These are phyloP conservation scores for Aciculosporium take DNA, from an alignment of 2,329 filamentous ascomycete genomes.

Conservation along the genomic window DNA sequence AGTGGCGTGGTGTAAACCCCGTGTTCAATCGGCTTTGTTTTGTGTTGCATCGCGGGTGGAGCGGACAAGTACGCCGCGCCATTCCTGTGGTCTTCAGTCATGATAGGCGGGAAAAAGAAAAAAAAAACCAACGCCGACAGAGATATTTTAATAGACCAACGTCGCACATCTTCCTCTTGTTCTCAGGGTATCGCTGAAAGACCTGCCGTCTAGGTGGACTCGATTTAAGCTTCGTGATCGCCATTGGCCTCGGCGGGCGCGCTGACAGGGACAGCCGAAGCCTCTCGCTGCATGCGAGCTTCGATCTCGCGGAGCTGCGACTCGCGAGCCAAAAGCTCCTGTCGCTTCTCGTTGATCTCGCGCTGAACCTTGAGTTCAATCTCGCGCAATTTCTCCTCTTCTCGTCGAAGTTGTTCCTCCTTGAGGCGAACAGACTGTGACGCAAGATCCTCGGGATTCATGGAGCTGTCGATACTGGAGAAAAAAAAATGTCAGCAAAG, in stretches of 20 bases:
- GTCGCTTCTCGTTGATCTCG: conserved; percentile 99
- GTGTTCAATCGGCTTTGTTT: conserved; percentile 14
- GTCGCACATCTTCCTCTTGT: conserved; percentile 19
- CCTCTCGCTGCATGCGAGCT: conserved; percentile 88
- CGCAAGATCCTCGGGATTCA: conserved; percentile 95
- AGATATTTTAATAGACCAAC: conserved; percentile 28
- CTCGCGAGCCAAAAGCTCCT: conserved; percentile 92
- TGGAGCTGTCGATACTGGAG: conserved; percentile 53
- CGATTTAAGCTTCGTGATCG: conserved; percentile 35
- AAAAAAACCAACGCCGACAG: conserved; percentile 15
- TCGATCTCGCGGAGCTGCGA: conserved; percentile 98
- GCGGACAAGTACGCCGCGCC: conserved; percentile 26
- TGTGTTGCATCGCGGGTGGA: conserved; percentile 17
- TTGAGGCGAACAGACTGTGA: conserved; percentile 96
- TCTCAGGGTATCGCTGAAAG: conserved; percentile 19
- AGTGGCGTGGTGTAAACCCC: conserved; percentile 19
- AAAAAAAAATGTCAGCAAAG: conserved; percentile 16
- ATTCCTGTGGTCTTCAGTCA: conserved; percentile 28
- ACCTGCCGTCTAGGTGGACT: conserved; percentile 15
- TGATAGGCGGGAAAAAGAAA: conserved; percentile 8
- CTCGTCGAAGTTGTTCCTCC: conserved; percentile 96
- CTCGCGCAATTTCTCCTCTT: conserved; percentile 99
- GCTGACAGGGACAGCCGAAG: conserved; percentile 27
- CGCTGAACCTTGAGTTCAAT: conserved; percentile 99
- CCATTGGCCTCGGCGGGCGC: conserved; percentile 38